Percentiles rank a stretch among this genome's conserved stretches.
Evolutionary conservation across 306 rosid species (phyloP).

Genomic region (Vigna nakashimae): DNA sequence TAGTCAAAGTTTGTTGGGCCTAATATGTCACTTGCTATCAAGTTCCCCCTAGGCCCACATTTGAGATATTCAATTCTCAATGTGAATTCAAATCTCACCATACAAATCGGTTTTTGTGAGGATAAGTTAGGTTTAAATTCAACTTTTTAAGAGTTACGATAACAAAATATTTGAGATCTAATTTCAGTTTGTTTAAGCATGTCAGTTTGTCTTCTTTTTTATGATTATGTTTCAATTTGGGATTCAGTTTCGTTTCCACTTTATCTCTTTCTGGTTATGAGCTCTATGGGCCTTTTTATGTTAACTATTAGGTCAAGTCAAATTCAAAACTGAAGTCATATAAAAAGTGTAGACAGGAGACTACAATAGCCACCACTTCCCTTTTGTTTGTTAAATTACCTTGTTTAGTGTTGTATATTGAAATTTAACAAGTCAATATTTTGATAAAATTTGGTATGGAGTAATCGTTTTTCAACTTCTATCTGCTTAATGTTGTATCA

Average conservation of each 20-base stretch:
- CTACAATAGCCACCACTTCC: not conserved
- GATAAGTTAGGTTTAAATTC: no score
- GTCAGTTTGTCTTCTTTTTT: not conserved
- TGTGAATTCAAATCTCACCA: no score
- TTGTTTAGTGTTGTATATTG: not conserved
- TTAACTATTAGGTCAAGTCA: not conserved
- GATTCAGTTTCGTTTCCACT: not conserved
- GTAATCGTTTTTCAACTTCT: constrained; percentile 1
- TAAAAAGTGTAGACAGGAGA: not conserved
- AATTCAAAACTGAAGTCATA: not conserved
- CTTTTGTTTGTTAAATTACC: not conserved
- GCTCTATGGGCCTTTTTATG: not conserved
- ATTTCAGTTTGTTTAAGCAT: not conserved
- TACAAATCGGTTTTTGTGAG: no score
- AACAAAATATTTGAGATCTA: not conserved
- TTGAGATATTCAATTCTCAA: no score
- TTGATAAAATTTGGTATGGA: not conserved
- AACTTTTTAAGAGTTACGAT: not conserved
- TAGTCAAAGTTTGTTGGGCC: no score
- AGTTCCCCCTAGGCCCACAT: no score
- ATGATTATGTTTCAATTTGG: not conserved
- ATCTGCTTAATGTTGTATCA: not conserved
- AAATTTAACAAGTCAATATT: not conserved
- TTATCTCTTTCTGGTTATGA: not conserved
- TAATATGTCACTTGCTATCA: no score